Evolutionary conservation across 148 eudicot genomes (phyloP).

Genomic region (Camellia sinensis): DNA sequence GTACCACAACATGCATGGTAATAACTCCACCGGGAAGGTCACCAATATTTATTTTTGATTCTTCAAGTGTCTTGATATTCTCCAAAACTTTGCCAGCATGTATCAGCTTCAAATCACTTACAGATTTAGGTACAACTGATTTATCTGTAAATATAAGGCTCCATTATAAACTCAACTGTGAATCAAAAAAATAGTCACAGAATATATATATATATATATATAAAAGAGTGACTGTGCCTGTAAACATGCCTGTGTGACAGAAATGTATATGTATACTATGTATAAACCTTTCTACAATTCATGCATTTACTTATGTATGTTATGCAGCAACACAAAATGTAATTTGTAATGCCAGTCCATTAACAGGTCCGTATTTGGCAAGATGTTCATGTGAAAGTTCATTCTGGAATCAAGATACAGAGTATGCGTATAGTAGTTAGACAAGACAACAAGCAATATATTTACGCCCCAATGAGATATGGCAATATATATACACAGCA

Average conservation of each 20-base stretch:
- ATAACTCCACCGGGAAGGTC: conserved; percentile 45
- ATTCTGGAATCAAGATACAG: neutral
- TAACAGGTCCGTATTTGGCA: neutral
- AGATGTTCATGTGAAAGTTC: neutral
- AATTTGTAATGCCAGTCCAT: neutral
- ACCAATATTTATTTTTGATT: conserved; percentile 34
- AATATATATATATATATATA: neutral
- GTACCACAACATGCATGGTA: conserved; percentile 58
- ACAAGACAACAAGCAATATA: neutral
- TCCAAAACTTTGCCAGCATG: conserved; percentile 48
- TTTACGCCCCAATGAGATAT: neutral
- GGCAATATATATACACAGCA: neutral
- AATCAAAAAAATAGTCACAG: neutral
- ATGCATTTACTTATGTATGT: neutral
- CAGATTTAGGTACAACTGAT: conserved; percentile 41
- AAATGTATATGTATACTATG: neutral
- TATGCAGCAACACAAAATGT: neutral
- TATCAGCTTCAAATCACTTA: conserved; percentile 40
- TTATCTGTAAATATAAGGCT: conserved; percentile 32
- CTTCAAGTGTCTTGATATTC: conserved; percentile 44
- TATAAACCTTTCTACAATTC: neutral
- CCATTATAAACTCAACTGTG: neutral
- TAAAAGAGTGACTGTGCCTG: no score
- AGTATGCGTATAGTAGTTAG: no score
- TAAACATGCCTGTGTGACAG: neutral